Percentiles rank a stretch among this genome's conserved stretches.
These are phyloP conservation scores for Exophiala mesophila DNA, from an alignment of 2,329 filamentous ascomycete species.

Conservation along the genomic window DNA sequence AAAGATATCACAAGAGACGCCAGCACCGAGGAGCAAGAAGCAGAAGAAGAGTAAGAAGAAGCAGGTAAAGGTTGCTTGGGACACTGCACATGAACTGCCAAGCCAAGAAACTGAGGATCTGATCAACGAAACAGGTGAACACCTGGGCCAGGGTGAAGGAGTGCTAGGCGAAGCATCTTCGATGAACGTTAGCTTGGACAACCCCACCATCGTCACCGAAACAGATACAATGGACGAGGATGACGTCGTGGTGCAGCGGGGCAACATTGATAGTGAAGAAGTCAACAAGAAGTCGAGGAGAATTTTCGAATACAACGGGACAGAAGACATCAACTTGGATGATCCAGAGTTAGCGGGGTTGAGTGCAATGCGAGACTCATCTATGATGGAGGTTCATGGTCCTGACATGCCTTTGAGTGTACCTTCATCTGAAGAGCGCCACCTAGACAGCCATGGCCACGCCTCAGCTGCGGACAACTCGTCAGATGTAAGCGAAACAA, in stretches of 20 bases:
- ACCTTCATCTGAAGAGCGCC: neutral
- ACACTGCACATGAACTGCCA: too few species aligned
- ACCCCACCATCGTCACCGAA: too few species aligned
- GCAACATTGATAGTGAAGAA: neutral
- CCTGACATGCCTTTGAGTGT: neutral
- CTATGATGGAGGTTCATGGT: neutral
- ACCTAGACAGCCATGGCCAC: neutral
- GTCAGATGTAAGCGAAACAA: conserved; percentile 25
- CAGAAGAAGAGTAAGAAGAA: conserved; percentile 8
- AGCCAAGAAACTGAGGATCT: too few species aligned
- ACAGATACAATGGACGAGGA: too few species aligned
- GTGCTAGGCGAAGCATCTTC: too few species aligned
- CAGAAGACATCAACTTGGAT: conserved; percentile 1
- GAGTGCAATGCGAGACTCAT: neutral
- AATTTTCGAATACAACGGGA: conserved; percentile 12
- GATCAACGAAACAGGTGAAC: too few species aligned
- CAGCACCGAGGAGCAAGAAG: neutral
- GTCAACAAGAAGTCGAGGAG: conserved; percentile 12
- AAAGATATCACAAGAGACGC: neutral
- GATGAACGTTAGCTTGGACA: neutral
- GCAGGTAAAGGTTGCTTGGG: conserved; percentile 1
- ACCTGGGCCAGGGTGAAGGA: too few species aligned
- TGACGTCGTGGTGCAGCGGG: neutral
- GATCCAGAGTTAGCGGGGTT: conserved; percentile 3
- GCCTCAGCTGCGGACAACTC: conserved; percentile 8